phyloP scores from a whole-genome alignment of 176 grass and related monocot genomes.

The Oryza officinalis region DNA sequence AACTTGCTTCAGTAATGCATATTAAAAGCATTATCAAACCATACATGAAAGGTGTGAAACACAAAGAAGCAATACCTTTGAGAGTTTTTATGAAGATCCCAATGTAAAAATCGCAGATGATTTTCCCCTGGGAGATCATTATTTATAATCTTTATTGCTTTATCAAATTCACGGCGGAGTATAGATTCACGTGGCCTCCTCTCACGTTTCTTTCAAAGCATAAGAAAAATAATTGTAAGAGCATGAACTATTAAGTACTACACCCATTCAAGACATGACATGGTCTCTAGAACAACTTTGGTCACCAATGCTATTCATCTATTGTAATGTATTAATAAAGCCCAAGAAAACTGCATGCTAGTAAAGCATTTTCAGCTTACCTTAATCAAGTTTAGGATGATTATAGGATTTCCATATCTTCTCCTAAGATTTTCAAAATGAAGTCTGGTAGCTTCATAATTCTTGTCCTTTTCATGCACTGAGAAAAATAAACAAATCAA shows the following conservation, averaged over 20 bases:
- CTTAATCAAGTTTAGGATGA: constrained; percentile 97
- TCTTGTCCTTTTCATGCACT: constrained; percentile 70
- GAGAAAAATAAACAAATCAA: constrained; percentile 13
- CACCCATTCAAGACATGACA: not conserved
- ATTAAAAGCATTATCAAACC: constrained; percentile 26
- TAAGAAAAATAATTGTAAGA: constrained; percentile 28
- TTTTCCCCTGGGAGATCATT: constrained; percentile 62
- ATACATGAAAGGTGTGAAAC: not conserved
- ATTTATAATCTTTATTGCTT: constrained; percentile 83
- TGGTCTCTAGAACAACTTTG: constrained; percentile 1
- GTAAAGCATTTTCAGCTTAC: constrained; percentile 35
- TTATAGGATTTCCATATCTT: constrained; percentile 94
- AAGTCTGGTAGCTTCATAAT: constrained; percentile 84
- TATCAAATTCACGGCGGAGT: constrained; percentile 77
- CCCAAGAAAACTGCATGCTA: not conserved
- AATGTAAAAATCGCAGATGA: constrained; percentile 87
- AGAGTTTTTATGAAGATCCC: constrained; percentile 95
- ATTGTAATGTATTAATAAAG: not conserved
- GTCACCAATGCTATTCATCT: not conserved
- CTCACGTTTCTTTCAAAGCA: constrained; percentile 67
- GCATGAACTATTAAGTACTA: constrained; percentile 23
- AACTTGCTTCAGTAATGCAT: constrained; percentile 36
- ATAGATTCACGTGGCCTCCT: constrained; percentile 87
- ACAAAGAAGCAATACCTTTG: constrained; percentile 58
- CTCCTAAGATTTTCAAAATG: constrained; percentile 94